Conservation (phyloP, 148 eudicot genomes). For the Selenicereus undatus region DNA sequence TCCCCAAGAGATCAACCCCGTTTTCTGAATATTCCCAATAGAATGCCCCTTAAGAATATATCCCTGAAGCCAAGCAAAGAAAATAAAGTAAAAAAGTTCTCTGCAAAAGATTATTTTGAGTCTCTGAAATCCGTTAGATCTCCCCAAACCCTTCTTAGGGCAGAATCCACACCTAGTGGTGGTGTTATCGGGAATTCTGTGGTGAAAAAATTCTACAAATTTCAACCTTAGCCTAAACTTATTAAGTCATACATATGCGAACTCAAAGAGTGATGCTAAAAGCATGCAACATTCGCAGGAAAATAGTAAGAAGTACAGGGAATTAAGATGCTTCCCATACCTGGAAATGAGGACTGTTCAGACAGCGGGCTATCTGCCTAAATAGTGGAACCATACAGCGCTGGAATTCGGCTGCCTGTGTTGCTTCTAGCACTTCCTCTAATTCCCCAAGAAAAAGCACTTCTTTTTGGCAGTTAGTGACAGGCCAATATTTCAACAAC, state of each 20-base stretch:
- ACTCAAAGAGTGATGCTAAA: not conserved
- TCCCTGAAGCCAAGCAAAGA: too few relatives aligned
- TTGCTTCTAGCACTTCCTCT: constrained; percentile 34
- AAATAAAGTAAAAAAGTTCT: too few relatives aligned
- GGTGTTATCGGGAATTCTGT: too few relatives aligned
- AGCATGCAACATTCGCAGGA: not conserved
- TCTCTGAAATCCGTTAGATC: too few relatives aligned
- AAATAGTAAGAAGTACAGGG: not conserved
- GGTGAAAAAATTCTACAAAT: too few relatives aligned
- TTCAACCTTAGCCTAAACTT: not conserved
- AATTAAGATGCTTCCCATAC: constrained; percentile 28
- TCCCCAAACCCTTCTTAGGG: too few relatives aligned
- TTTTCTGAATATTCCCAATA: too few relatives aligned
- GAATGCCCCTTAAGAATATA: too few relatives aligned
- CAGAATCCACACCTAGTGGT: too few relatives aligned
- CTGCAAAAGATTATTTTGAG: too few relatives aligned
- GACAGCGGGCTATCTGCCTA: constrained; percentile 54
- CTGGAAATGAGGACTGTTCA: constrained; percentile 67
- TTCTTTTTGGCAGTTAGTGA: constrained; percentile 69
- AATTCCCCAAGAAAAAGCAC: constrained; percentile 68
- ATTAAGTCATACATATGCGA: not conserved
- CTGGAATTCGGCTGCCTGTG: constrained; percentile 62
- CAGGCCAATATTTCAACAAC: constrained; percentile 78
- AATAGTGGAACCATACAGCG: constrained; percentile 75
- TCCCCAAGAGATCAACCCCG: too few relatives aligned